Base-by-base conservation (phyloP, 2,329 filamentous ascomycete genomes). In the Sporothrix protearum region DNA sequence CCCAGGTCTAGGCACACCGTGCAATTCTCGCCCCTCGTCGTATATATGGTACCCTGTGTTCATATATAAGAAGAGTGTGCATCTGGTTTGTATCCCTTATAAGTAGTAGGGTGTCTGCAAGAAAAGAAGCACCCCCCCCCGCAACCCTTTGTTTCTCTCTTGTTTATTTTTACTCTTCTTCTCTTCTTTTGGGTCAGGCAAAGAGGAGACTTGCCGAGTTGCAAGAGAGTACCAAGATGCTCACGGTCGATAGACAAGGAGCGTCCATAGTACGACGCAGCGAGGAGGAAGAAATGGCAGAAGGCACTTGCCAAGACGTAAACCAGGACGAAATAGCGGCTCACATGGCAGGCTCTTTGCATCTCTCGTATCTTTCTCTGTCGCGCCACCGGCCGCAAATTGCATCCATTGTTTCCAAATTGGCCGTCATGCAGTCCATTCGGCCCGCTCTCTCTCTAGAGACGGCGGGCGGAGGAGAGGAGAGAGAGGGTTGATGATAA, bases 51-150 rank as follows among this genome's bases (percentile, higher is more conserved):
- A 22, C 33, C 61, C 22, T 63, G 30, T 63, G 25, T 47, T 57
- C 53, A 67, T 57, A 68, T 71, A 67, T 57, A 71, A 36, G 61
- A 33, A 71, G 61, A 71, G 63, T 45, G 59, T 16, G 51, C n/a
- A 57, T 57, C 53, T 19, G 12, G 47, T 22, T 45, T 66, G 36
- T 67, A 61, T 39, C 39, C 25, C 42, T 39, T 61, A 22, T 47
- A 57, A 55, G 39, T 30, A 28, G 28, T 67, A 57, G 12, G 51
- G 30, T 33, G 64, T 25, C 36, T 71, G 36, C 36, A 71, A 57
- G 47, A 71, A 45, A 36, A 25, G 36, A 70, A 39, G 49, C 10
- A 28, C 49, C 19, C 36, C 39, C 39, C 51, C 57, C n/a, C n/a
- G n/a, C n/a, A n/a, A n/a, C n/a, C n/a, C n/a, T n/a, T 14, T 61